Percentiles rank a stretch among this genome's conserved stretches.
Conservation (phyloP, 352 stramenopile genomes). For the Phytopythium oedochilum region DNA sequence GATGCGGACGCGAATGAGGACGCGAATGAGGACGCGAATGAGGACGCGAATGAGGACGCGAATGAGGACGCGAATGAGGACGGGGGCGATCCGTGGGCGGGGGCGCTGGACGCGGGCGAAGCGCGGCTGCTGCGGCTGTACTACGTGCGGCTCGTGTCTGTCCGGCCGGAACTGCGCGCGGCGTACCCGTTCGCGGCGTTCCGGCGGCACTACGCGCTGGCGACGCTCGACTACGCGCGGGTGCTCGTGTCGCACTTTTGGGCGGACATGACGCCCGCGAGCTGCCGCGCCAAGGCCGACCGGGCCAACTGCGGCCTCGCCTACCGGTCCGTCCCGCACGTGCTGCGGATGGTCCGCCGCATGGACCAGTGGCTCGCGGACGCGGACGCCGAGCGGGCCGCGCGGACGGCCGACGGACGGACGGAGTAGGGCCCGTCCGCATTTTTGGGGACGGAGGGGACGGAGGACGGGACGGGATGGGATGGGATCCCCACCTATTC, state of each 20-base stretch:
- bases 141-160: conserved; percentile 21
- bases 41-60: background rate
- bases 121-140: conserved; percentile 44
- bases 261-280: conserved; percentile 40
- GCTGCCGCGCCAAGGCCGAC: conserved; percentile 26
- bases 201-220: conserved; percentile 50
- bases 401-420: background rate
- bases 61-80: background rate
- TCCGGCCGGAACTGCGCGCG: background rate
- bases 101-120: conserved; percentile 17
- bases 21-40: background rate
- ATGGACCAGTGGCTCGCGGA: conserved; percentile 29
- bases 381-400: conserved; percentile 29
- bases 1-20: conserved; percentile 26
- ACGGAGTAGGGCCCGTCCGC: no score
- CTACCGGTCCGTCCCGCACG: conserved; percentile 60
- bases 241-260: conserved; percentile 66
- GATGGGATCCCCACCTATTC: no score
- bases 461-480: no score
- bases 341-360: conserved; percentile 49
- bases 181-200: conserved; percentile 49
- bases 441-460: no score
- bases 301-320: conserved; percentile 68
- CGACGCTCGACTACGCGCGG: conserved; percentile 59
- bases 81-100: background rate